Percentiles rank a stretch among this genome's conserved stretches.
phyloP scores from a whole-genome alignment of 768 basidiomycete genomes.

The Phylloporus sp. region DNA sequence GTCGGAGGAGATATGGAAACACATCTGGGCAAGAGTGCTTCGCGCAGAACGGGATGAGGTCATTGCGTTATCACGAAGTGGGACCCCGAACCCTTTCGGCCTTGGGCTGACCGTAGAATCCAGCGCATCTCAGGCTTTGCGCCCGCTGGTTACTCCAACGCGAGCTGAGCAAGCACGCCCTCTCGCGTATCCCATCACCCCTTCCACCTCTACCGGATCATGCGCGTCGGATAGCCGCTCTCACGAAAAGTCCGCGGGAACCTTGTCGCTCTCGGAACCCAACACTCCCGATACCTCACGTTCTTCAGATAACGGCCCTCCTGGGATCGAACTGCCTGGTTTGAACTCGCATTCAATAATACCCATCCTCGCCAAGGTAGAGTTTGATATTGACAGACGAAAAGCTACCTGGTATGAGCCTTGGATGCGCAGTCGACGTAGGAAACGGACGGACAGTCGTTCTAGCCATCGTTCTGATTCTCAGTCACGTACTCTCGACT shows the following conservation, averaged over 20 bases:
- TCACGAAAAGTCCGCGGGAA: slow-evolving; percentile 45
- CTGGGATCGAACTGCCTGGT: slow-evolving; percentile 63
- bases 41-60: slow-evolving; percentile 53
- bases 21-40: slow-evolving; percentile 75
- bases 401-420: slow-evolving; percentile 85
- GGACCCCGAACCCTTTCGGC: slow-evolving; percentile 39
- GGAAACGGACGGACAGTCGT: slow-evolving; percentile 50
- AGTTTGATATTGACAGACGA: slow-evolving; percentile 86
- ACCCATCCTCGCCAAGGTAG: slow-evolving; percentile 88
- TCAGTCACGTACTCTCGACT: slow-evolving; percentile 20
- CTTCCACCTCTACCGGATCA: slow-evolving; percentile 49
- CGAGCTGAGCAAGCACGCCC: slow-evolving; percentile 39
- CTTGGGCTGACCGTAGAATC: slow-evolving; percentile 43
- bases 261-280: slow-evolving; percentile 44
- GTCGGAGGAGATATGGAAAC: slow-evolving; percentile 84
- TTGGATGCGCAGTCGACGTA: slow-evolving; percentile 66
- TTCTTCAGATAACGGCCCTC: slow-evolving; percentile 35
- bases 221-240: slow-evolving; percentile 47
- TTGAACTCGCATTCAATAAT: slow-evolving; percentile 61
- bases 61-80: slow-evolving; percentile 32
- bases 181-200: slow-evolving; percentile 30
- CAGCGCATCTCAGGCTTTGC: slow-evolving; percentile 31
- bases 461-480: slow-evolving; percentile 26
- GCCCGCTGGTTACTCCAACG: slow-evolving; percentile 46
- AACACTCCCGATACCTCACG: slow-evolving; percentile 55